phyloP scores from a whole-genome alignment of 129 eudicot species.

The Chrysanthemum makinoi region DNA sequence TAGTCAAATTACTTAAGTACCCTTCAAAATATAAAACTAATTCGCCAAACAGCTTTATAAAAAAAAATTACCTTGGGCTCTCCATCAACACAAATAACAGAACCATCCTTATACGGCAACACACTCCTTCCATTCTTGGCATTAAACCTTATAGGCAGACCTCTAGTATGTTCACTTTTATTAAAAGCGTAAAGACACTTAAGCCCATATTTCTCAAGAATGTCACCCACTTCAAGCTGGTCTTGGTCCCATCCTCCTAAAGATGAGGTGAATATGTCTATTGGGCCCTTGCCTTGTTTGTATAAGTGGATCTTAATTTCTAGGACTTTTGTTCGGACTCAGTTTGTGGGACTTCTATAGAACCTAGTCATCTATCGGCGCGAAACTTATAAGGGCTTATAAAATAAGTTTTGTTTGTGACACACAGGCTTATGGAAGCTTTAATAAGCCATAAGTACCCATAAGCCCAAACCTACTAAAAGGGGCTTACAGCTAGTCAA shows the following conservation, averaged over 20 bases:
- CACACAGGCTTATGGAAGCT: too few relatives aligned
- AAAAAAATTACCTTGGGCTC: too few relatives aligned
- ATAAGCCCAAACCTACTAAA: too few relatives aligned
- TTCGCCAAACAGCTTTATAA: too few relatives aligned
- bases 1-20: too few relatives aligned
- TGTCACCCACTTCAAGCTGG: conserved; percentile 77
- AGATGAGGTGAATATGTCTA: conserved; percentile 50
- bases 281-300: conserved; percentile 66
- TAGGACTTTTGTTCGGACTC: conserved; percentile 45
- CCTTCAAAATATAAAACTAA: too few relatives aligned
- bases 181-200: conserved; percentile 66
- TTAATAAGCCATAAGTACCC: too few relatives aligned
- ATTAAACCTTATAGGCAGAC: conserved; percentile 73
- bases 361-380: too few relatives aligned
- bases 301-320: conserved; percentile 66
- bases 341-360: too few relatives aligned
- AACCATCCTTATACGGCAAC: conserved; percentile 59
- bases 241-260: conserved; percentile 92
- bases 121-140: conserved; percentile 66
- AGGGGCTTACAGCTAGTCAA: too few relatives aligned
- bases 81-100: conserved; percentile 10
- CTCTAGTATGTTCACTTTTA: conserved; percentile 50
- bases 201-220: conserved; percentile 59
- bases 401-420: too few relatives aligned
- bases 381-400: too few relatives aligned